These are phyloP conservation scores for Lactarius sp. DNA, from an alignment of 768 basidiomycete genomes.

Conservation along the genomic window DNA sequence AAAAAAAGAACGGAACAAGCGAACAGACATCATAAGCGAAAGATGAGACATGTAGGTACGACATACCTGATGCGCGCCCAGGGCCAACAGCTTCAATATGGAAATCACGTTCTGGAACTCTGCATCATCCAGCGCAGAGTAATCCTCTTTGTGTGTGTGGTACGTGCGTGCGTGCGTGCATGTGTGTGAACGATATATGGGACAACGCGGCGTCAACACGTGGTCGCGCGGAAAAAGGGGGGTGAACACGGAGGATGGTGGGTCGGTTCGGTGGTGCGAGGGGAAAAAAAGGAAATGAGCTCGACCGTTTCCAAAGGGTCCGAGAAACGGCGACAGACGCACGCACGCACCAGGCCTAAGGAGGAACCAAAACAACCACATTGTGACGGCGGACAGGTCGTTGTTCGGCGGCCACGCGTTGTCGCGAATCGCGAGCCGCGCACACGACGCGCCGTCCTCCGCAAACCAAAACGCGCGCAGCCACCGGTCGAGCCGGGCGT, in stretches of 20 bases:
- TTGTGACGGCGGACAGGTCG: slow-evolving; percentile 51
- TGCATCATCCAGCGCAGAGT: slow-evolving; percentile 35
- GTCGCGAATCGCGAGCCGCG: slow-evolving; percentile 37
- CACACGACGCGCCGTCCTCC: slow-evolving; percentile 50
- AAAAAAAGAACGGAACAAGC: background rate
- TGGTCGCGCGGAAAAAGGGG: background rate
- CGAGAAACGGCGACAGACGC: background rate
- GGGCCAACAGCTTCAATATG: slow-evolving; percentile 55
- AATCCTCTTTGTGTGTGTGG: slow-evolving; percentile 41
- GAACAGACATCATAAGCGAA: slow-evolving; percentile 15
- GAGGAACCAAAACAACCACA: slow-evolving; percentile 80
- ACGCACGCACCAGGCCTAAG: slow-evolving; percentile 50
- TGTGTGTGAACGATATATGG: background rate
- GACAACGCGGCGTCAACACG: slow-evolving; percentile 10
- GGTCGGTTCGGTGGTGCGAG: background rate
- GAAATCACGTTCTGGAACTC: slow-evolving; percentile 43
- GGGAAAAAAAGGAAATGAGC: background rate
- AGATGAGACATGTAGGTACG: slow-evolving; percentile 26
- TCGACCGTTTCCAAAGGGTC: background rate
- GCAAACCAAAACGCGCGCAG: slow-evolving; percentile 64
- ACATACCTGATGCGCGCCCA: slow-evolving; percentile 58
- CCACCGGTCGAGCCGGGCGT: slow-evolving; percentile 60
- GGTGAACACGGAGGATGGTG: background rate
- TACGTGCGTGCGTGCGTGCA: background rate
- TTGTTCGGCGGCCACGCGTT: slow-evolving; percentile 56